Base-by-base conservation (phyloP, 2,329 filamentous ascomycete genomes). In the Aspergillus quadrilineatus region DNA sequence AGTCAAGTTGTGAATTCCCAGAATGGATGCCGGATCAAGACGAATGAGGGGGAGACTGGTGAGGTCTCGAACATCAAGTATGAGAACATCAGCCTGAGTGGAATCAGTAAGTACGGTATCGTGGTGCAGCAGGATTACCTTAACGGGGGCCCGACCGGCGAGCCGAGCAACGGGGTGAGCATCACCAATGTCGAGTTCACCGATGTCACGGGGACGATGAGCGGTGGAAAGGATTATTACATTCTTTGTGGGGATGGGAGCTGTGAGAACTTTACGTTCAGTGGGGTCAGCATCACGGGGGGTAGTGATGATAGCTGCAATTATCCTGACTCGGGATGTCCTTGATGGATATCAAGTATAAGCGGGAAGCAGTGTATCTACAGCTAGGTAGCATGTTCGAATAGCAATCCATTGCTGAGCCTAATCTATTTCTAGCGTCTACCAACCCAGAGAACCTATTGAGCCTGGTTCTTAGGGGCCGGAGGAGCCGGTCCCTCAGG, bases 401-500 rank as follows among this genome's bases (percentile, higher is more conserved):
- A 22, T 22, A 22, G 8, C 34, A 37, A 5, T 37, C 12, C 34
- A 37, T 37, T 37, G 34, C 9, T 37, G 34, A 14, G 12, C 34
- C 34, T 37, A 14, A 37, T 12, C 34, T 37, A 37, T 37, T 9
- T 37, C 34, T 37, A 37, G 34, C 34, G 34, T 37, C 2, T 37
- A 37, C 10, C 14, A 37, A 14, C 5, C 34, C 34, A 14, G 3
- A 8, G 6, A 42, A 7, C 17, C n/a, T 60, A 64, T n/a, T 60
- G 62, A 14, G 59, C 77, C 55, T 77, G 71, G 72, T 82, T 84
- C 70, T 75, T 73, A 7, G 84, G 84, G 4, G 82, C 75, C 62
- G 75, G 69, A 9, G 81, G 77, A 1, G 84, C 73, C 1, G 82
- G 80, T 10, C 84, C 84, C 62, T 86, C 81, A 15, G 83, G 80